Conservation (phyloP, 176 grass and related monocot genomes). For the Raddia guianensis region DNA sequence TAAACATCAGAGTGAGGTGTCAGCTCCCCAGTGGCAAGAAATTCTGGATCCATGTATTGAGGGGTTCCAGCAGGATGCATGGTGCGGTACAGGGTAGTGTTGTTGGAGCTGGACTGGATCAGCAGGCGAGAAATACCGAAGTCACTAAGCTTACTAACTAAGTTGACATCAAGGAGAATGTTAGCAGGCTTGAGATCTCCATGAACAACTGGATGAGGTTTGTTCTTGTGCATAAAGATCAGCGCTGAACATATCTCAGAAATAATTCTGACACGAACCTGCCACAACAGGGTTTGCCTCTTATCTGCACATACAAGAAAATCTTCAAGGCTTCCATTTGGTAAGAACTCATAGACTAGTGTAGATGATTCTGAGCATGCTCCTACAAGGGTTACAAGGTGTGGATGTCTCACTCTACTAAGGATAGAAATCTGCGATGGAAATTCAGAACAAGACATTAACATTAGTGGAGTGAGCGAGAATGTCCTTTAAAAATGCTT, state of each 20-base stretch:
- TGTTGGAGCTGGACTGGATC: constrained; percentile 34
- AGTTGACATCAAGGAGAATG: background rate
- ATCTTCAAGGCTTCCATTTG: constrained; percentile 57
- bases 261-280: constrained; percentile 39
- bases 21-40: constrained; percentile 40
- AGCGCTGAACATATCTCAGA: constrained; percentile 51
- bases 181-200: constrained; percentile 39
- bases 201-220: constrained; percentile 56
- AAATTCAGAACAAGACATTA: constrained; percentile 24
- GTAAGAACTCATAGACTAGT: constrained; percentile 52
- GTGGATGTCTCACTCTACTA: constrained; percentile 57
- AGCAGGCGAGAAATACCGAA: constrained; percentile 51
- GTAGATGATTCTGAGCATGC: constrained; percentile 41
- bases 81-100: constrained; percentile 30
- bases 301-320: constrained; percentile 50
- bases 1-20: constrained; percentile 56
- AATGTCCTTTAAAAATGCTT: background rate
- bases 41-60: constrained; percentile 59
- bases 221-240: constrained; percentile 53
- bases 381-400: constrained; percentile 49
- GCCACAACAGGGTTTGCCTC: constrained; percentile 39
- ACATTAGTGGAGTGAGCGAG: background rate
- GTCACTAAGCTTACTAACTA: constrained; percentile 38
- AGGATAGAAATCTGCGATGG: constrained; percentile 48
- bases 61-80: constrained; percentile 40